phyloP scores from a whole-genome alignment of 306 rosid species.

The Glycine soja region DNA sequence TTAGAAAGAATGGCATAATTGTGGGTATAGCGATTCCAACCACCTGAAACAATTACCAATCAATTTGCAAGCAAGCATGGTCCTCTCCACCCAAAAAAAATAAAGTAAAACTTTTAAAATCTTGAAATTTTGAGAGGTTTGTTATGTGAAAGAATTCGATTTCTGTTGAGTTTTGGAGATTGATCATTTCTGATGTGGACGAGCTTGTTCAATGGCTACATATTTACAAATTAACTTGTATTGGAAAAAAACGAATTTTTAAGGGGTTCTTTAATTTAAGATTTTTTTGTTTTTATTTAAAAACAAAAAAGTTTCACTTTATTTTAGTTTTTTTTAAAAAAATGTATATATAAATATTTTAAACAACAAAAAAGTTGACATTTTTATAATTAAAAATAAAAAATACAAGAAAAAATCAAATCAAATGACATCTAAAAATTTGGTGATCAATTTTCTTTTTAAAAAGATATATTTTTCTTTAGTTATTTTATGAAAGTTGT shows the following conservation, averaged over 20 bases:
- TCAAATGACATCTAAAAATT: no score
- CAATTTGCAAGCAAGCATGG: not conserved
- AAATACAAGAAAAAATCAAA: no score
- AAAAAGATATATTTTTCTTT: no score
- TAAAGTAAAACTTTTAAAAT: not conserved
- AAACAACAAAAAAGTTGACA: no score
- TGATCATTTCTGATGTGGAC: not conserved
- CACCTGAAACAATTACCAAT: slow-evolving; percentile 29
- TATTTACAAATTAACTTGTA: not conserved
- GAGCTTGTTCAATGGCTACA: not conserved
- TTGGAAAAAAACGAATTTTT: no score
- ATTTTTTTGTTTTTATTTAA: not conserved
- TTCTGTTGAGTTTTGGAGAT: not conserved
- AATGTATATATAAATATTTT: no score
- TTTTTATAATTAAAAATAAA: no score
- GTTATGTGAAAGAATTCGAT: not conserved
- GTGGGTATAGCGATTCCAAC: slow-evolving; percentile 36
- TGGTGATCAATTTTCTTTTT: no score
- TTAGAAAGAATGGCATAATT: slow-evolving; percentile 35
- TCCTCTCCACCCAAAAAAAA: not conserved
- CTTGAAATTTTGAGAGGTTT: not conserved
- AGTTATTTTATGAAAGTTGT: no score
- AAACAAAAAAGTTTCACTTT: not conserved
- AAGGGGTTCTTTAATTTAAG: not conserved
- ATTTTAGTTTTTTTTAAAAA: no score